Evolutionary conservation across 805 yeast species (phyloP).

Genomic region (Lipomyces mesembrius): DNA sequence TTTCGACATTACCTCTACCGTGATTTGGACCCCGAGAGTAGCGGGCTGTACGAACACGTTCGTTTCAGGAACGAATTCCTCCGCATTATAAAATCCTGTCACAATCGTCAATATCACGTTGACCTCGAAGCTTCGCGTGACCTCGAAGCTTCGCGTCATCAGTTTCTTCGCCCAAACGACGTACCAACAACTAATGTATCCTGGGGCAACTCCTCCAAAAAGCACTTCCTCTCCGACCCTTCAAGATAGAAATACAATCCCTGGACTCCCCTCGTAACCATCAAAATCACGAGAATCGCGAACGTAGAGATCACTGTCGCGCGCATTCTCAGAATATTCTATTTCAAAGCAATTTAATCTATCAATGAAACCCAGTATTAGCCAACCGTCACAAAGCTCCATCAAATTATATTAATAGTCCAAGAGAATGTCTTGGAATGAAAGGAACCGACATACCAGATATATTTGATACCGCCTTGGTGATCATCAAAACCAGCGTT

Average conservation of each 20-base stretch:
- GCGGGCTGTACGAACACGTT: conserved; percentile 59
- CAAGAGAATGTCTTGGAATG: too few relatives aligned
- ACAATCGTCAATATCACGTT: neutral
- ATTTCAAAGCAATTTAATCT: neutral
- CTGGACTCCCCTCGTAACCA: conserved; percentile 36
- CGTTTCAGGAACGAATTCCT: conserved; percentile 58
- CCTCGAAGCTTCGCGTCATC: too few relatives aligned
- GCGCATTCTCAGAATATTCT: conserved; percentile 2
- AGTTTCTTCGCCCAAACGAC: conserved; percentile 20
- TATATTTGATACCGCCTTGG: too few relatives aligned
- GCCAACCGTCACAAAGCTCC: neutral
- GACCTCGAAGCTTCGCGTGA: too few relatives aligned
- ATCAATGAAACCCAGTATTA: neutral
- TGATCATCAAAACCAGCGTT: too few relatives aligned
- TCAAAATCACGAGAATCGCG: conserved; percentile 26
- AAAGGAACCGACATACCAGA: too few relatives aligned
- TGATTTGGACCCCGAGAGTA: conserved; percentile 61
- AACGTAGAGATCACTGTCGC: neutral
- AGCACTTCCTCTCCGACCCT: conserved; percentile 79
- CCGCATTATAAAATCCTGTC: conserved; percentile 61
- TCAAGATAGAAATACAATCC: conserved; percentile 80
- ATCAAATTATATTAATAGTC: too few relatives aligned
- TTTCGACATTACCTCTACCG: conserved; percentile 59
- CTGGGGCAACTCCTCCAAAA: conserved; percentile 76
- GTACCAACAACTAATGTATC: conserved; percentile 80